These are phyloP conservation scores for Fusarium brachygibbosum DNA, from an alignment of 2,329 filamentous ascomycete species.

Conservation along the genomic window DNA sequence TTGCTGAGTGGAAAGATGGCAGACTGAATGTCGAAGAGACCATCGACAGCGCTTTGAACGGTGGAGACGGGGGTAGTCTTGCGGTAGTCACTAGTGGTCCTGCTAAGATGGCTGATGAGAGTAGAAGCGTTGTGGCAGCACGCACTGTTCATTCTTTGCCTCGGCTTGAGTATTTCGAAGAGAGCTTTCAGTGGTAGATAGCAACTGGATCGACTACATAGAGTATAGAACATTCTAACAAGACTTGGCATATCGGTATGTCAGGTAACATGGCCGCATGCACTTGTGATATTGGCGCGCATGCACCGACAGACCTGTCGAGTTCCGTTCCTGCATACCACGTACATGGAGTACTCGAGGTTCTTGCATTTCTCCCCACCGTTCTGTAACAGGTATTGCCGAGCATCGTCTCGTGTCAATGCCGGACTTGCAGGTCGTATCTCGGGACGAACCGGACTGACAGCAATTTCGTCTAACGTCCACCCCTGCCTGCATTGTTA, in stretches of 20 bases:
- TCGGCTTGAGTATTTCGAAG: conserved; percentile 21
- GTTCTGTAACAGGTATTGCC: not conserved
- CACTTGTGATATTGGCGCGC: too few relatives aligned
- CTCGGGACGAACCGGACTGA: not conserved
- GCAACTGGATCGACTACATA: not conserved
- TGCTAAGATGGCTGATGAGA: conserved; percentile 24
- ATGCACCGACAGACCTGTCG: not conserved
- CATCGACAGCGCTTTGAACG: not conserved
- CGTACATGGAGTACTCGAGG: not conserved
- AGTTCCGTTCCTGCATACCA: not conserved
- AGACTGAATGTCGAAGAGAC: not conserved
- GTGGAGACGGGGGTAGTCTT: not conserved
- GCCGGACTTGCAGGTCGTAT: not conserved
- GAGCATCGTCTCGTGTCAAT: not conserved
- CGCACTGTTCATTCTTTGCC: not conserved
- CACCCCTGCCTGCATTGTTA: not conserved
- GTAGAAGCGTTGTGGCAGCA: not conserved
- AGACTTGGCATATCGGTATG: not conserved
- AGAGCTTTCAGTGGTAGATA: conserved; percentile 21
- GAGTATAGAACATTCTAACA: not conserved
- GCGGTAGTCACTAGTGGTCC: conserved; percentile 27
- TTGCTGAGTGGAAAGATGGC: not conserved
- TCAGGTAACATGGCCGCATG: too few relatives aligned
- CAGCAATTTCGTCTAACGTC: not conserved
- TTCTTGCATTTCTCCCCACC: not conserved